A percentile compares a stretch with the other conserved stretches of the same genome.
Conservation (phyloP, 495 filamentous ascomycete genomes). For the Cercophora scortea region DNA sequence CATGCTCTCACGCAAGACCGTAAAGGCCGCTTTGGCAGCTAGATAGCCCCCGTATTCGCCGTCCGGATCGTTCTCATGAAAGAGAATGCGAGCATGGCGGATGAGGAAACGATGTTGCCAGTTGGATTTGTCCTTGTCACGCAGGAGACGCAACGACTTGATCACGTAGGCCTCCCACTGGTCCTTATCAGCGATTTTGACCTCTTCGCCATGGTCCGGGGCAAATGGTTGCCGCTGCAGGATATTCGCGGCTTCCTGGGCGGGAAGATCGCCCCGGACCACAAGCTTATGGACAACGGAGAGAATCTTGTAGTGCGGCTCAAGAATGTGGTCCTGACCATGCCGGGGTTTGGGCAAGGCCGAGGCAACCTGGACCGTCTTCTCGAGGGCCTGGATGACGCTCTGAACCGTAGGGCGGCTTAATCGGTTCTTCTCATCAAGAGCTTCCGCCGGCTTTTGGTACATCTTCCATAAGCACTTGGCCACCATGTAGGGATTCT, state of each 20-base stretch:
- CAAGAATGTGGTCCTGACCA: slow-evolving; percentile 76
- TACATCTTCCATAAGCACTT: slow-evolving; percentile 98
- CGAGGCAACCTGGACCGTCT: slow-evolving; percentile 57
- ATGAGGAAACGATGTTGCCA: slow-evolving; percentile 95
- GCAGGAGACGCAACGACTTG: slow-evolving; percentile 62
- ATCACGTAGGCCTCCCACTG: slow-evolving; percentile 73
- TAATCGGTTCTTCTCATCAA: slow-evolving; percentile 35
- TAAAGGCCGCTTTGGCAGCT: slow-evolving; percentile 58
- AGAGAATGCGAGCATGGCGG: slow-evolving; percentile 70
- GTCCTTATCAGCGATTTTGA: slow-evolving; percentile 40
- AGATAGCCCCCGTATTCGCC: slow-evolving; percentile 12
- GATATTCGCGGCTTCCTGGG: slow-evolving; percentile 34
- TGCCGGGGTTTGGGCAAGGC: slow-evolving; percentile 69
- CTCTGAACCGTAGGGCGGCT: slow-evolving; percentile 44
- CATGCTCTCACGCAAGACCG: slow-evolving; percentile 75
- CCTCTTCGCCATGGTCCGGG: slow-evolving; percentile 25
- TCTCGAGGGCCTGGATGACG: slow-evolving; percentile 57
- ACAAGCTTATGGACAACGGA: slow-evolving; percentile 83
- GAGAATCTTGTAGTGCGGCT: slow-evolving; percentile 93
- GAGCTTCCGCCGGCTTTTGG: slow-evolving; percentile 45
- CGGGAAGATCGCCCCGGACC: slow-evolving; percentile 31
- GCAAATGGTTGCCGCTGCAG: slow-evolving; percentile 39
- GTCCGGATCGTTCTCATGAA: slow-evolving; percentile 33
- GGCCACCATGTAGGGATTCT: slow-evolving; percentile 82
- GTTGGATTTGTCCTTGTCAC: slow-evolving; percentile 82